Evolutionary conservation across 257 asterid genomes (phyloP).

Genomic region (Coffea canephora): DNA sequence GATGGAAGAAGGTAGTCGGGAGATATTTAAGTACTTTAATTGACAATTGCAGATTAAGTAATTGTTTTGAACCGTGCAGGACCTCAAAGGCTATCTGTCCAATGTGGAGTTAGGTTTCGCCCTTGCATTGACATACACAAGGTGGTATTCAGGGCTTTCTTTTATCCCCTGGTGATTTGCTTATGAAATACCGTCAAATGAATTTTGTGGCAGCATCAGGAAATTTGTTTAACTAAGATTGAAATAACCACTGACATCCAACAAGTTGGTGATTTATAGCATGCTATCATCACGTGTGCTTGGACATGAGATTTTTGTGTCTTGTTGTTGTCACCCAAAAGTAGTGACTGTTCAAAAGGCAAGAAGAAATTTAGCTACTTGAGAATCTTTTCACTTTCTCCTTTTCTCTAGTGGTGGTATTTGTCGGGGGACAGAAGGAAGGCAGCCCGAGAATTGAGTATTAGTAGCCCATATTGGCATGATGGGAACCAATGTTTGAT

Average conservation of each 20-base stretch:
- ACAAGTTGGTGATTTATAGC: neutral
- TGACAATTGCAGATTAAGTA: conserved; percentile 1
- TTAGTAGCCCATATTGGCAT: neutral
- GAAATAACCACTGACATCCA: no score
- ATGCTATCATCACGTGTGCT: neutral
- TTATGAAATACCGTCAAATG: neutral
- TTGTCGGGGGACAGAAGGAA: neutral
- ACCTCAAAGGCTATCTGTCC: conserved; percentile 42
- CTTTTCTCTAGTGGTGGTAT: neutral
- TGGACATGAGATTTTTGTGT: neutral
- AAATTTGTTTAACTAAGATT: no score
- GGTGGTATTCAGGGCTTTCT: conserved; percentile 33
- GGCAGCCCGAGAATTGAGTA: neutral
- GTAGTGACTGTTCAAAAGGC: neutral
- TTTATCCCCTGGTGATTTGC: neutral
- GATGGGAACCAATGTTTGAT: neutral
- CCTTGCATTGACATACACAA: conserved; percentile 98
- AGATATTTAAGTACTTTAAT: neutral
- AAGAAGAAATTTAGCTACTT: neutral
- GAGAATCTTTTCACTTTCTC: neutral
- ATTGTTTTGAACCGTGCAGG: conserved; percentile 34
- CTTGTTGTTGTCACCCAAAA: neutral
- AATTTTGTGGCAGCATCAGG: no score
- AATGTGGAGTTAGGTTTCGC: conserved; percentile 71
- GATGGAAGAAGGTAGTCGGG: neutral